Evolutionary conservation across 108 stramenopile genomes (phyloP), one percentile per base, ranked within the genome.

Genomic region (Pseudonitzschia multiseries): DNA sequence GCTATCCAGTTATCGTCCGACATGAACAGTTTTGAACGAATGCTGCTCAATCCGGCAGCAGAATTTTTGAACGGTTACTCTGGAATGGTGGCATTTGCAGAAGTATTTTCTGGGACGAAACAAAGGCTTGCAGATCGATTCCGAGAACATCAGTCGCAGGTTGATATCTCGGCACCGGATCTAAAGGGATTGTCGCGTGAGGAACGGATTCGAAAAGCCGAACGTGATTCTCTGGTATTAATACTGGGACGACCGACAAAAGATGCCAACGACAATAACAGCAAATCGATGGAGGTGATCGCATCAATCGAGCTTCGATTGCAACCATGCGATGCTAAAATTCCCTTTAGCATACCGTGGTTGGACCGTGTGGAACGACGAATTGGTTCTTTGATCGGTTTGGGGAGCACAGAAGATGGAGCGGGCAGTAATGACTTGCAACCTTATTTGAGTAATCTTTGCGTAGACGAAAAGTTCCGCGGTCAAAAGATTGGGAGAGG

Each of bases 301-400:
- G 93, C 87, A 32, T 84, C 93, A 1, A 81, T 94, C 44, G 91
- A 94, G 73, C 77, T 94, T 41, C 68, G 89, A 62, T 70, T 94
- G 36, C 63, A 82, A 76, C 90, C 87, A 46, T 87, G 88, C 43
- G 93, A 94, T 80, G 90, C 90, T 12, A 94, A 94, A 66, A 94
- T 94, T 31, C 93, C 93, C 2, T 94, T 94, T 57, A 85, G 81
- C 57, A 80, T 91, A 59, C 93, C 89, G 51, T 94, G 90, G 90
- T 65, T 90, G 33, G 91, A 94, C 59, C 70, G 68, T 29, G 65
- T 87, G 5, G 93, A 94, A 73, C 78, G 90, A 69, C 57, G 69
- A 52, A 32, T 89, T 33, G 89, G 85, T 41, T 48, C 78, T 14
- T 57, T 76, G 32, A 61, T 88, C 42, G 81, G 83, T 53, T 72